These are phyloP conservation scores for Aspergillus sp. DNA, from an alignment of 2,329 filamentous ascomycete genomes.

Conservation along the genomic window DNA sequence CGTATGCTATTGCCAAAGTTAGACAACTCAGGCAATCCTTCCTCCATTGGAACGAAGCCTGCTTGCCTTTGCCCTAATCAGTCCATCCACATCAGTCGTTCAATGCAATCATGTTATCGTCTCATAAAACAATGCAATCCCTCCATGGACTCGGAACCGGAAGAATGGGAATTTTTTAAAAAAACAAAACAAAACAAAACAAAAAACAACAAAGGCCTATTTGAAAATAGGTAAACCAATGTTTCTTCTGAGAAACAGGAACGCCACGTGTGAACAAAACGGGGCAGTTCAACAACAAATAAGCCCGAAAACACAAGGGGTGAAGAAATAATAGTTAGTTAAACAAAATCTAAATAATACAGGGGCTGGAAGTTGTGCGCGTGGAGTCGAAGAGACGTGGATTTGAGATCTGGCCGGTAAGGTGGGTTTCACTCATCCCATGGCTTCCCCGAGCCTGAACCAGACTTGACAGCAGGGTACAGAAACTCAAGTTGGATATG, in stretches of 20 bases:
- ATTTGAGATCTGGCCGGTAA: too few relatives aligned
- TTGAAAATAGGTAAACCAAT: neutral
- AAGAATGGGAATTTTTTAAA: neutral
- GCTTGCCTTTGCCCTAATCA: neutral
- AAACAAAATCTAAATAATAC: slow-evolving; percentile 1
- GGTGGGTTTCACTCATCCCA: neutral
- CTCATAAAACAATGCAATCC: neutral
- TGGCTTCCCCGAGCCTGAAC: neutral
- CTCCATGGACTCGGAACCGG: neutral
- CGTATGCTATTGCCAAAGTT: neutral
- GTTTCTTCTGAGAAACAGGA: neutral
- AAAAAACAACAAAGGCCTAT: neutral
- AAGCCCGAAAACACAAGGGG: neutral
- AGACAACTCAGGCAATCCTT: neutral
- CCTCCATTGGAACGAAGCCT: neutral
- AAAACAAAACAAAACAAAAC: neutral
- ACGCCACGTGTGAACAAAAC: neutral
- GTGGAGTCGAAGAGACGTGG: neutral
- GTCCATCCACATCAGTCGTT: neutral
- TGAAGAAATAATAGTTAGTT: neutral
- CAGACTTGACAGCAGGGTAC: neutral
- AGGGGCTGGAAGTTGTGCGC: neutral
- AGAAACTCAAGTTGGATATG: neutral
- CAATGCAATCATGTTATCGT: neutral
- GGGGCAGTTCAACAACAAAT: neutral